Evolutionary conservation across 2,329 filamentous ascomycete species (phyloP).

Genomic region (Arthrocladium fulminans): DNA sequence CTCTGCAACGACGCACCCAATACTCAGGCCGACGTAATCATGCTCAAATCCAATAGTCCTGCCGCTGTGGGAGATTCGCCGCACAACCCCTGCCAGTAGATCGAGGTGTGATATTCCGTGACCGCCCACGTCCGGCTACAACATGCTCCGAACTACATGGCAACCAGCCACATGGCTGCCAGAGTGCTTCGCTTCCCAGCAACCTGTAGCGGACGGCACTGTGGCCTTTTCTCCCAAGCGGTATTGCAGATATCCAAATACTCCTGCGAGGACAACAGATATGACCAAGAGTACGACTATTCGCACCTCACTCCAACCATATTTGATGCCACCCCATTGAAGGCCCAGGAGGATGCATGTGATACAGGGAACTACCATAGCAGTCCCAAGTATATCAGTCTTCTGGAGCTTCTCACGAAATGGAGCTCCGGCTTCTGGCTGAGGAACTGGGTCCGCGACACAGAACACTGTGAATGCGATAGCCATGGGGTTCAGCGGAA

Average conservation of each 20-base stretch:
- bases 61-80: slow-evolving; percentile 13
- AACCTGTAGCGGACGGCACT: slow-evolving; percentile 18
- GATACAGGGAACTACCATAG: slow-evolving; percentile 27
- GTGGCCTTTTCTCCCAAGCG: slow-evolving; percentile 22
- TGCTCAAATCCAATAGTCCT: slow-evolving; percentile 10
- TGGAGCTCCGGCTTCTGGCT: slow-evolving; percentile 13
- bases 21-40: slow-evolving; percentile 12
- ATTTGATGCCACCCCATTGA: slow-evolving; percentile 27
- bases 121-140: slow-evolving; percentile 11
- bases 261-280: slow-evolving; percentile 7
- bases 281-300: slow-evolving; percentile 17
- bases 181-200: slow-evolving; percentile 13
- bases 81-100: slow-evolving; percentile 29
- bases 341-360: slow-evolving; percentile 24
- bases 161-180: too few relatives aligned
- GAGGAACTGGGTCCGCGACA: slow-evolving; percentile 23
- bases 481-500: slow-evolving; percentile 34
- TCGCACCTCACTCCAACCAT: slow-evolving; percentile 11
- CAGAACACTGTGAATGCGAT: slow-evolving; percentile 23
- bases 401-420: slow-evolving; percentile 23
- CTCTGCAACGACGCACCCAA: slow-evolving; percentile 9
- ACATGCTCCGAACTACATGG: slow-evolving; percentile 12
- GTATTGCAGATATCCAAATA: slow-evolving; percentile 12
- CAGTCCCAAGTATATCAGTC: slow-evolving; percentile 29
- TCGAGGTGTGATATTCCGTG: slow-evolving; percentile 25